Evolutionary conservation across 352 stramenopile species (phyloP), one percentile per base, ranked within the genome.

Genomic region (Elongisporangium anandrum): DNA sequence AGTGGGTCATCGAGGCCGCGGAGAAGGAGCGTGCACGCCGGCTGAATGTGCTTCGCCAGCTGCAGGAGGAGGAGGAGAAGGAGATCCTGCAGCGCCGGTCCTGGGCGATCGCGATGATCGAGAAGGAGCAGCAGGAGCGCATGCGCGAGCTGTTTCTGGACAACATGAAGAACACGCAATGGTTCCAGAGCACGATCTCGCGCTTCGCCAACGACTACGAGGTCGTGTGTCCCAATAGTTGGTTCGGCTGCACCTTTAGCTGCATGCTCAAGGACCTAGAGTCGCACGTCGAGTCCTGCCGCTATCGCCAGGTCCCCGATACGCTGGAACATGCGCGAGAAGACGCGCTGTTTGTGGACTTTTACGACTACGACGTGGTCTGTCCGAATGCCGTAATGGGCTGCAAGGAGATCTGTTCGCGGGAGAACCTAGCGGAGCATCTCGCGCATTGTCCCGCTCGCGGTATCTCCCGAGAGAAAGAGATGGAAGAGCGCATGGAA

Each of bases 81-180:
- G 85, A 94, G 55, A 72, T 92, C 16, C 74, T 66, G 54, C 70
- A 79, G 0, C 73, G 85, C 6, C 65, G 85, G 54, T 68, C 77
- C 54, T 94, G 85, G 85, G 85, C 85, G 15, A 88, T 91, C 55
- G 75, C 69, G 6, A 83, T 78, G 0, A 94, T 94, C 50, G 85
- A 94, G 70, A 82, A 85, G 50, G 85, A 94, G 57, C 82, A 94
- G 58, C 73, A 89, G 47, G 77, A 77, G 16, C 88, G 90, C 70
- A 89, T 88, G 75, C 64, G 80, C 38, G 79, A 91, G 59, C 82
- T 91, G 77, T 94, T 94, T 59, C 60, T 94, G 51, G 85, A 92
- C 62, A 90, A 90, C 61, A 94, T 92, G 81, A 90, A 92, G 65
- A 92, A 94, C 69, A 94, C 85, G 16, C 82, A 90, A 70, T 94